A percentile compares a stretch with the other conserved stretches of the same genome.
Conservation (phyloP, 2,329 filamentous ascomycete species). For the Penicillium aurantiogriseum region DNA sequence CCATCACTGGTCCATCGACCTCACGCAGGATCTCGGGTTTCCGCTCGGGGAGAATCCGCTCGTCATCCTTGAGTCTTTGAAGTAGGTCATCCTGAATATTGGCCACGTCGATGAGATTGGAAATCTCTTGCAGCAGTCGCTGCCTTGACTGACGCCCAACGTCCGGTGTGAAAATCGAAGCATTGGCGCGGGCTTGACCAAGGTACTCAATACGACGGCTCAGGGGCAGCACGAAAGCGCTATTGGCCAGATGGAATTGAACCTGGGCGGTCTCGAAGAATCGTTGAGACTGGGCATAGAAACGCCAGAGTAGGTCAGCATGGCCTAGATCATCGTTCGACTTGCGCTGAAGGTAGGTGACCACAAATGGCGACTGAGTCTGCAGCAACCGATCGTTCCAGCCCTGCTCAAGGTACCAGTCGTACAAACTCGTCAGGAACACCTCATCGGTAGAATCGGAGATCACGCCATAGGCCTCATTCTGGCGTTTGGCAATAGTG, state of each 20-base stretch:
- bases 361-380: conserved; percentile 79
- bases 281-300: conserved; percentile 78
- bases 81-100: conserved; percentile 93
- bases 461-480: conserved; percentile 88
- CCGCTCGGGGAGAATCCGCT: conserved; percentile 63
- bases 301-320: conserved; percentile 88
- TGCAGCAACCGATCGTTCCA: conserved; percentile 83
- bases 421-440: conserved; percentile 94
- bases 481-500: conserved; percentile 71
- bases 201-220: conserved; percentile 86
- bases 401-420: conserved; percentile 88
- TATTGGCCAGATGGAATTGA: conserved; percentile 78
- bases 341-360: conserved; percentile 78
- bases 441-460: conserved; percentile 86
- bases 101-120: conserved; percentile 83
- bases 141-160: conserved; percentile 79
- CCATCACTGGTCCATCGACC: conserved; percentile 75
- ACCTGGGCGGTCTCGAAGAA: conserved; percentile 87
- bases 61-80: conserved; percentile 71
- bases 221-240: conserved; percentile 74
- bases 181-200: conserved; percentile 86
- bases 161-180: conserved; percentile 75
- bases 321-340: conserved; percentile 70
- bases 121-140: conserved; percentile 77
- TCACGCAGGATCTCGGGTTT: conserved; percentile 63